These are phyloP conservation scores for Cryptococcus sp. DNA, from an alignment of 1,284 basidiomycete genomes.

Conservation along the genomic window DNA sequence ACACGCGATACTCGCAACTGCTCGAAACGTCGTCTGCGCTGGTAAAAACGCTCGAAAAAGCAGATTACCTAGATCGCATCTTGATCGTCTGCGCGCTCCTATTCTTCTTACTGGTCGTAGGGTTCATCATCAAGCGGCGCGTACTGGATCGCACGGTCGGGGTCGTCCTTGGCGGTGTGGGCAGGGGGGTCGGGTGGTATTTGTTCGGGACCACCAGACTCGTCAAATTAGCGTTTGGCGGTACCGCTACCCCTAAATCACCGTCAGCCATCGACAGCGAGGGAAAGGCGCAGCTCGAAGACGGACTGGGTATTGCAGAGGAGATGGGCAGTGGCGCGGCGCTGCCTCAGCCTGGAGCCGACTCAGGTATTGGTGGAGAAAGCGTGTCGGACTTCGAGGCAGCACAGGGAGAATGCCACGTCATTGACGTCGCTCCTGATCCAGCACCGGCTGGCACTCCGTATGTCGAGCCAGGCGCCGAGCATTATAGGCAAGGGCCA, in stretches of 20 bases:
- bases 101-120: constrained; percentile 80
- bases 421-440: not conserved
- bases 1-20: constrained; percentile 72
- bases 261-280: not conserved
- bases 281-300: not conserved
- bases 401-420: too few species aligned
- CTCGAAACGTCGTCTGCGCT: constrained; percentile 77
- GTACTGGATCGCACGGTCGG: constrained; percentile 64
- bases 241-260: not conserved
- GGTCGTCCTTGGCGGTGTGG: constrained; percentile 46
- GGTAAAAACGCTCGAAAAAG: constrained; percentile 78
- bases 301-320: not conserved
- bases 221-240: constrained; percentile 36
- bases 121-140: constrained; percentile 82
- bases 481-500: not conserved
- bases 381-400: not conserved
- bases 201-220: constrained; percentile 24
- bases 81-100: constrained; percentile 73
- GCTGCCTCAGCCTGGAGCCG: not conserved
- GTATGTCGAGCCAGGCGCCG: not conserved
- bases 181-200: constrained; percentile 51
- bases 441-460: not conserved
- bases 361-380: not conserved
- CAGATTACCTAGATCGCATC: constrained; percentile 88
- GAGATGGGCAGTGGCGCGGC: not conserved